Conservation (phyloP, 1,139 yeast species). For the Yamadazyma siamensis region DNA sequence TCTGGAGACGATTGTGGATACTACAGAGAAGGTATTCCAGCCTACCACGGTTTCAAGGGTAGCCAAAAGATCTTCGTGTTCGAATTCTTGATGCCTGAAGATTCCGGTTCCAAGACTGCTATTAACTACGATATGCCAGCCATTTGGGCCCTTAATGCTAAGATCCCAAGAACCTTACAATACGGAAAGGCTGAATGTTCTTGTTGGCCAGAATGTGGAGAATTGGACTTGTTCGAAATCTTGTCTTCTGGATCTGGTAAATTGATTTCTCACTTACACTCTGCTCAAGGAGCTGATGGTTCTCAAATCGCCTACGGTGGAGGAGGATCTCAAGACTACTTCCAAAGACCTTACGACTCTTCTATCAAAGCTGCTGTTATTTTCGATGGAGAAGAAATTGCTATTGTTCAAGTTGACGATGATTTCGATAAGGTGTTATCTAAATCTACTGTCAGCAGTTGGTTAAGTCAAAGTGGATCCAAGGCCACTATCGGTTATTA, state of each 20-base stretch:
- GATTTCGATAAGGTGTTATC: constrained; percentile 55
- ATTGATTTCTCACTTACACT: constrained; percentile 80
- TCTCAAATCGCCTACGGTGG: constrained; percentile 33
- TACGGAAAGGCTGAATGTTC: constrained; percentile 64
- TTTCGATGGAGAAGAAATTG: constrained; percentile 55
- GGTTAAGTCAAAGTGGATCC: constrained; percentile 55
- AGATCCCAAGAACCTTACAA: constrained; percentile 77
- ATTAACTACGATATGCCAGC: constrained; percentile 68
- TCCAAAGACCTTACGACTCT: constrained; percentile 72
- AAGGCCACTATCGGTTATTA: constrained; percentile 20
- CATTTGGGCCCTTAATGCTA: constrained; percentile 72
- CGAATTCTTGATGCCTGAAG: constrained; percentile 64
- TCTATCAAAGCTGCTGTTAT: constrained; percentile 89
- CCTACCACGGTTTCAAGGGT: constrained; percentile 71
- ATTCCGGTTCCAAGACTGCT: constrained; percentile 25
- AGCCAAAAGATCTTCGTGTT: constrained; percentile 64
- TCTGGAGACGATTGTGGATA: constrained; percentile 58
- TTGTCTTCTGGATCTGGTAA: constrained; percentile 67
- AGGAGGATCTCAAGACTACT: constrained; percentile 86
- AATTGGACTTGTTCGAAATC: constrained; percentile 77
- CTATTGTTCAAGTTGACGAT: constrained; percentile 55
- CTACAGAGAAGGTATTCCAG: constrained; percentile 69
- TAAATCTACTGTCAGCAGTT: constrained; percentile 48
- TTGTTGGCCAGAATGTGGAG: constrained; percentile 79
- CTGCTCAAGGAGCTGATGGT: constrained; percentile 72